Percentiles rank a stretch among this genome's conserved stretches.
Evolutionary conservation across 208 protist genomes (phyloP).

Genomic region (Naegleria lovaniensis): DNA sequence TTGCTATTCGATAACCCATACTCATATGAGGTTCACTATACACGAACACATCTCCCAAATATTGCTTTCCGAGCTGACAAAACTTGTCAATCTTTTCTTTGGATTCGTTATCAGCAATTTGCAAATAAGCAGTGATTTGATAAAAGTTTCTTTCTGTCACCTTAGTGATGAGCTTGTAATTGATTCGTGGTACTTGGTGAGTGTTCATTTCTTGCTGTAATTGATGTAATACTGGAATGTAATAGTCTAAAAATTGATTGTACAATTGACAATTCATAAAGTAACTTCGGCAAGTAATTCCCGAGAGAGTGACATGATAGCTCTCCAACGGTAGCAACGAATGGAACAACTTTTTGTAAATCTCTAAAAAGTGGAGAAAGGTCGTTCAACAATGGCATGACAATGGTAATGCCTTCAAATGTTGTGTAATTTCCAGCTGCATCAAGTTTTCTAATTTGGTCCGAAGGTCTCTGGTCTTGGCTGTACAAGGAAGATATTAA

Average conservation of each 20-base stretch:
- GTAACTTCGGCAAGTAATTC: not conserved
- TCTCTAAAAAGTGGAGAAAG: not conserved
- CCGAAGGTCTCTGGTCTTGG: not conserved
- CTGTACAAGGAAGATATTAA: no score
- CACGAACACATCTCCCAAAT: not conserved
- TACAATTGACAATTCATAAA: not conserved
- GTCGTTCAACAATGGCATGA: not conserved
- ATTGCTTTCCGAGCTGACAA: not conserved
- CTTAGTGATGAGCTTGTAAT: not conserved
- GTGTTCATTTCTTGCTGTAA: not conserved
- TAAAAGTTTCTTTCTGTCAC: not conserved
- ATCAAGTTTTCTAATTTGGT: not conserved
- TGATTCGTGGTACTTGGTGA: not conserved
- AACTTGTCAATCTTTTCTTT: not conserved
- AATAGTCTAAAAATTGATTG: not conserved
- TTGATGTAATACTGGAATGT: not conserved
- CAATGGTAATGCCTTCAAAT: not conserved
- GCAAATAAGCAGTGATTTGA: not conserved
- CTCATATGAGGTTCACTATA: not conserved
- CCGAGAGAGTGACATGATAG: not conserved
- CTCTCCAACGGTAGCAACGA: not conserved
- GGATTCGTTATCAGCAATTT: not conserved
- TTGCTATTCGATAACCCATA: not conserved
- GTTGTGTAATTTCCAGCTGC: not conserved
- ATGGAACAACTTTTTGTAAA: not conserved